These are phyloP conservation scores for Laguncularia racemosa DNA, from an alignment of 345 rosid species.

Conservation along the genomic window DNA sequence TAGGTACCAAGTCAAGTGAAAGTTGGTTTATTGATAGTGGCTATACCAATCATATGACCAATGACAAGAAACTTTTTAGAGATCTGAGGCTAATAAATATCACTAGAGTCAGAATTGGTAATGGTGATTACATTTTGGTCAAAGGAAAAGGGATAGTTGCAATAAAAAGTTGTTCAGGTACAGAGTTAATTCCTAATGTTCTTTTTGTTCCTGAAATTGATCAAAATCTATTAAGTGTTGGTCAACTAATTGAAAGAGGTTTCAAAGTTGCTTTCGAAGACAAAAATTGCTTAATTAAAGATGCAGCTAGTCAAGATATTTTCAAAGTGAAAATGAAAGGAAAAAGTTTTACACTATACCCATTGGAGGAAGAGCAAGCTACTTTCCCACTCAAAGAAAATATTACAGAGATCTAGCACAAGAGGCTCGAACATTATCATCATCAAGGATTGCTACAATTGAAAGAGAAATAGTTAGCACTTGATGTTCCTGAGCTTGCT, in stretches of 20 bases:
- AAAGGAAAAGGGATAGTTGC: not conserved
- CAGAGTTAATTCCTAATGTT: slow-evolving; percentile 1
- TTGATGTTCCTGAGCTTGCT: not conserved
- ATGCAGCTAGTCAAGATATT: not conserved
- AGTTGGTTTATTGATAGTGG: slow-evolving; percentile 6
- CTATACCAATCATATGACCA: slow-evolving; percentile 4
- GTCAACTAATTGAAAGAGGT: slow-evolving; percentile 1
- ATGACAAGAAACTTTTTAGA: not conserved
- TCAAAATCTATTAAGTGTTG: slow-evolving; percentile 15
- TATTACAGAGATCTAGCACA: no score
- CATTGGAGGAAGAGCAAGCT: not conserved
- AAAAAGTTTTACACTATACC: slow-evolving; percentile 28
- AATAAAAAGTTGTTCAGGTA: not conserved
- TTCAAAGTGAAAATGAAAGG: not conserved
- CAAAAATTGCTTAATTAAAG: slow-evolving; percentile 2
- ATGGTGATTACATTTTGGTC: not conserved
- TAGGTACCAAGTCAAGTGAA: no score
- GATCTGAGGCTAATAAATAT: not conserved
- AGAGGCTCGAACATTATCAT: no score
- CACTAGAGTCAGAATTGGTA: not conserved
- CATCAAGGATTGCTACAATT: not conserved
- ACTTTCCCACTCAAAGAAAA: no score
- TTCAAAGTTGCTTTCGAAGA: slow-evolving; percentile 6
- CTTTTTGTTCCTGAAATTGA: slow-evolving; percentile 3
- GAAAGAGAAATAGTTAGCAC: not conserved